A percentile compares a stretch with the other conserved stretches of the same genome.
Conservation (phyloP, 768 basidiomycete genomes). For the Leccinum truebloodii region DNA sequence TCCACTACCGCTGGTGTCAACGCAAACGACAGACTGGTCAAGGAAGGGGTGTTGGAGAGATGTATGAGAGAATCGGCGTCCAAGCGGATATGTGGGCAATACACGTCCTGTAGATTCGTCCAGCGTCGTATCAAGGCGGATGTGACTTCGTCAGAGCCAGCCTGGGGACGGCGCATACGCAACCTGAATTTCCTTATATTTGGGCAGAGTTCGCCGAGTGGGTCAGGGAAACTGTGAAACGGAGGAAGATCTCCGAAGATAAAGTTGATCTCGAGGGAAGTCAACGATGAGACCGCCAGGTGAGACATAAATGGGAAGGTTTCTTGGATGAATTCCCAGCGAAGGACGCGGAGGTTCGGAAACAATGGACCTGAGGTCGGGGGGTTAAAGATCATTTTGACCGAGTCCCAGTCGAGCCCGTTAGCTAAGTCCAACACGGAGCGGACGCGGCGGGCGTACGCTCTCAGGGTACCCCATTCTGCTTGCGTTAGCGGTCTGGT, state of each 20-base stretch:
- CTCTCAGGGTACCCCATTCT: slow-evolving; percentile 8
- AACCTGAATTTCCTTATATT: slow-evolving; percentile 11
- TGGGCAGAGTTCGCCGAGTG: slow-evolving; percentile 19
- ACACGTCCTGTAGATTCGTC: slow-evolving; percentile 16
- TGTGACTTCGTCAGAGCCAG: slow-evolving; percentile 9
- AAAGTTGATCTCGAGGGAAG: slow-evolving; percentile 23
- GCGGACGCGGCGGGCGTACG: slow-evolving; percentile 9
- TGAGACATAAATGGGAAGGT: slow-evolving; percentile 19
- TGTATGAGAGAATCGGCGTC: slow-evolving; percentile 17
- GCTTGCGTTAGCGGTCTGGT: slow-evolving; percentile 2
- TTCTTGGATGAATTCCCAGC: slow-evolving; percentile 20
- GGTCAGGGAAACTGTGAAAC: slow-evolving; percentile 18
- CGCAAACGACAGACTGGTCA: slow-evolving; percentile 13
- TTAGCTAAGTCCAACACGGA: slow-evolving; percentile 9
- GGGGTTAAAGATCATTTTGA: slow-evolving; percentile 19
- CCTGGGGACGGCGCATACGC: slow-evolving; percentile 18
- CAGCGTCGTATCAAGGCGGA: slow-evolving; percentile 18
- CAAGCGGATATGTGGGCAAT: slow-evolving; percentile 16
- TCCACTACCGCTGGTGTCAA: background rate
- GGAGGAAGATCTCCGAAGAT: slow-evolving; percentile 20
- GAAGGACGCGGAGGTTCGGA: slow-evolving; percentile 21
- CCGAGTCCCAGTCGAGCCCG: slow-evolving; percentile 15
- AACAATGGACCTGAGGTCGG: slow-evolving; percentile 18
- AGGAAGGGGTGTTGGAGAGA: slow-evolving; percentile 15
- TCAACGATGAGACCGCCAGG: slow-evolving; percentile 14